Evolutionary conservation across 2,329 filamentous ascomycete species (phyloP).

Genomic region (Alternaria arbusti): DNA sequence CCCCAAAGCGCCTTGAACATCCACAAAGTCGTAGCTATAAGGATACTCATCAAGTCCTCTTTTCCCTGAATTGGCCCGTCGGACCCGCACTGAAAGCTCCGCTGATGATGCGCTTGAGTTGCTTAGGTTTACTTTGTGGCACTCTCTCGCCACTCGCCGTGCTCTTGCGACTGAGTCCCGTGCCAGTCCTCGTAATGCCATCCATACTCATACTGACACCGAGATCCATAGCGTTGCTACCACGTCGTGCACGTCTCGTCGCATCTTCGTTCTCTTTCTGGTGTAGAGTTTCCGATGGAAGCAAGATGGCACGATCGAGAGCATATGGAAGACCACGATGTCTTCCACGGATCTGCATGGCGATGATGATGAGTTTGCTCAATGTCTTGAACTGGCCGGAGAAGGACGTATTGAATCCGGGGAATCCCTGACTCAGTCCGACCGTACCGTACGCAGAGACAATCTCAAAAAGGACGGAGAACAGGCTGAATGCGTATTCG

Average conservation of each 20-base stretch:
- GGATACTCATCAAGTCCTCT: slow-evolving; percentile 3
- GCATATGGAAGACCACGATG: slow-evolving; percentile 71
- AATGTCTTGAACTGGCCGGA: slow-evolving; percentile 79
- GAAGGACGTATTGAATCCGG: slow-evolving; percentile 77
- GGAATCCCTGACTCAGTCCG: slow-evolving; percentile 85
- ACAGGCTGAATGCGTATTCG: slow-evolving; percentile 59
- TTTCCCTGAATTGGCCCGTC: slow-evolving; percentile 15
- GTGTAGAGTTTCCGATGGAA: slow-evolving; percentile 70
- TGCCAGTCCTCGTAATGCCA: slow-evolving; percentile 27
- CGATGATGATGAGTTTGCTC: slow-evolving; percentile 69
- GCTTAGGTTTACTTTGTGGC: slow-evolving; percentile 15
- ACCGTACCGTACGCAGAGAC: slow-evolving; percentile 75
- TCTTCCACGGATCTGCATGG: slow-evolving; percentile 70
- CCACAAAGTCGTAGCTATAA: neutral
- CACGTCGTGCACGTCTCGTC: slow-evolving; percentile 47
- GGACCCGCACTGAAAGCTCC: slow-evolving; percentile 34
- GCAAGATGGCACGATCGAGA: slow-evolving; percentile 71
- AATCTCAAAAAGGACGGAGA: slow-evolving; percentile 53
- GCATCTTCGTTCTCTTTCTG: slow-evolving; percentile 64
- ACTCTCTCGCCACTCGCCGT: slow-evolving; percentile 17
- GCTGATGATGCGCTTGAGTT: slow-evolving; percentile 28
- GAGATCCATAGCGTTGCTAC: slow-evolving; percentile 30
- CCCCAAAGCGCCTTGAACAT: neutral
- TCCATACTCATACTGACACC: slow-evolving; percentile 6
- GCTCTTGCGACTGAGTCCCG: slow-evolving; percentile 25